Evolutionary conservation across 208 protist genomes (phyloP), one percentile per base, ranked within the genome.

Genomic region (Crithidia fasciculata): DNA sequence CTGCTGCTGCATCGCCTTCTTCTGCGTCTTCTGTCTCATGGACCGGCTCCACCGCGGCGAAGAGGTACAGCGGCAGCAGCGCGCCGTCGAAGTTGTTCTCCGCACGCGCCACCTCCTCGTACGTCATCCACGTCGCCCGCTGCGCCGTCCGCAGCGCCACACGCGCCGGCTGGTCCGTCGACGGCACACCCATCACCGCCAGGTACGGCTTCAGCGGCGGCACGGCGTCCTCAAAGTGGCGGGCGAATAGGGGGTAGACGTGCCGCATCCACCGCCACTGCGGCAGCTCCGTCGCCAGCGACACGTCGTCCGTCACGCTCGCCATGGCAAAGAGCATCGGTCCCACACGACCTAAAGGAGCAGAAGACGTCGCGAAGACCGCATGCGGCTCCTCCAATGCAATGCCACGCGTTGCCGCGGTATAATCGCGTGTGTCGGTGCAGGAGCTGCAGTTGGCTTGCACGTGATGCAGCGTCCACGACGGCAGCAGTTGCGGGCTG

Each of bases 241-340:
- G 5, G 28, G 59, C 53, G 15, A 61, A 18, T 19, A 49, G 9
- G 4, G 9, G 5, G 37, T 58, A 61, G 12, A 61, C 44, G 37
- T 61, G 18, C 15, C 47, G 61, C 72, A 78, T 15, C 72, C 72
- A 78, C 19, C 8, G 5, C 72, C 72, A 78, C 39, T n/a, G 45
- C 52, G 63, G 64, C 16, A 72, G 47, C 49, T 78, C 72, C n/a
- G 10, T 18, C 0, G 9, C 16, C 13, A 72, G 16, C 10, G 61
- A 43, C n/a, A 78, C 41, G 15, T 45, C 72, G 28, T 78, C 65
- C 3, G 72, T 78, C 55, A 78, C 44, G 58, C 72, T 78, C 28
- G 44, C 8, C 65, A 78, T 72, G 1, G 72, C 72, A 2, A 72
- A 44, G 36, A 78, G 50, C 63, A 78, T 72, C n/a, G 72, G 72